phyloP scores from a whole-genome alignment of 2,329 filamentous ascomycete genomes.

The Ophiostoma ips region DNA sequence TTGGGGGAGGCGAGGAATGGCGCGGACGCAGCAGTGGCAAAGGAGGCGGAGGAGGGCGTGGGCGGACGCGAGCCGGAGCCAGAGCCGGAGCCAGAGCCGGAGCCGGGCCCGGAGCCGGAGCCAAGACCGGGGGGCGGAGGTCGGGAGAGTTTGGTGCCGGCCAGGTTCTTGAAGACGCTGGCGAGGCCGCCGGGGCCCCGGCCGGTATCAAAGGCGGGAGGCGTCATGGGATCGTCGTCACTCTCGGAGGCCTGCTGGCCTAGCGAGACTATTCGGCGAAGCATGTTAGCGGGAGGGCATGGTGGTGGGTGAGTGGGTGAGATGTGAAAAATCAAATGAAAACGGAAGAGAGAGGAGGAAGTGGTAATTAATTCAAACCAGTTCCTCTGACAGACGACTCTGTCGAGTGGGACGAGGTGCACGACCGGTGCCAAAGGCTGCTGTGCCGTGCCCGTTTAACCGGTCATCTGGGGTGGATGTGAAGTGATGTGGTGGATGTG shows the following conservation, averaged over 20 bases:
- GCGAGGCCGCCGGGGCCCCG: constrained; percentile 42
- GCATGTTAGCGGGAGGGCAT: constrained; percentile 23
- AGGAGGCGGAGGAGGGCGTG: neutral
- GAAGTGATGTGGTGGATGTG: too few relatives aligned
- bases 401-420: too few relatives aligned
- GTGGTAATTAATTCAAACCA: too few relatives aligned
- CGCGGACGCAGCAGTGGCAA: constrained; percentile 21
- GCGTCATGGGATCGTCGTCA: constrained; percentile 44
- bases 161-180: constrained; percentile 49
- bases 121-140: constrained; percentile 17
- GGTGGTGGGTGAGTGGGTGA: neutral
- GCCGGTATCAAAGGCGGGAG: constrained; percentile 41
- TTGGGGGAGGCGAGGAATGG: constrained; percentile 18
- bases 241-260: constrained; percentile 28
- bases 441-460: too few relatives aligned
- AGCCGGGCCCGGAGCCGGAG: neutral
- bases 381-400: too few relatives aligned
- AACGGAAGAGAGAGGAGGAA: neutral
- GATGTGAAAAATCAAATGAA: neutral
- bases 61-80: neutral
- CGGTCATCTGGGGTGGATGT: too few relatives aligned
- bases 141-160: constrained; percentile 39
- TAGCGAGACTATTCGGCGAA: constrained; percentile 29
- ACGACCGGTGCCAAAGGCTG: too few relatives aligned
- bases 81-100: neutral